Evolutionary conservation across 345 rosid genomes (phyloP), one percentile per base, ranked within the genome.

Genomic region (Geranium brycei): DNA sequence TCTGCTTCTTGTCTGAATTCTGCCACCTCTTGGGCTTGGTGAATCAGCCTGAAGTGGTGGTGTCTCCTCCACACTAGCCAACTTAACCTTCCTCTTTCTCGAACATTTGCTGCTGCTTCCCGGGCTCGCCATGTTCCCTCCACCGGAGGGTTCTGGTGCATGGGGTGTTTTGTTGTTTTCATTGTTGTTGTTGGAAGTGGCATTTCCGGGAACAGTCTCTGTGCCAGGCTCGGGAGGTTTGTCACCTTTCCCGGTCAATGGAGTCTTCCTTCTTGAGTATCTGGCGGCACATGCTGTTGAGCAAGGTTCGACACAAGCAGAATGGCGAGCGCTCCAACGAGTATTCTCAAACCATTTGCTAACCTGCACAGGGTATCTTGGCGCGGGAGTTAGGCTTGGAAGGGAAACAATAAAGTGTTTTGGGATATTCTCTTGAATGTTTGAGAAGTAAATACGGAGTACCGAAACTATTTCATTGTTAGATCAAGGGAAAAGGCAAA

Each of bases 261-360:
- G 41, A 35, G 41, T 47, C 15, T 47, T 47, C 53, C 53, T 47
- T 8, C 14, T 13, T 8, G 15, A 47, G 15, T 47, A 6, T 47
- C 53, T 3, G 15, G 53, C 53, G 13, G 53, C 13, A 11, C 53
- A 47, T 13, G 53, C 12, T 8, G 12, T 47, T 47, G 53, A 47
- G 15, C 53, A 47, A 47, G 53, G 53, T 13, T 47, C 14, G 11
- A 13, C 3, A 13, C 53, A 47, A 2, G 53, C 13, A 2, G 78
- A 65, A 72, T 84, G 85, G 78, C 77, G 72, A 66, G 64, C 75
- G 69, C 79, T 78, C 95, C 95, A 84, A 14, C 99, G 96, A 63
- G 85, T 69, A 79, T 90, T 81, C 67, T 57, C 85, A 57, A 93
- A 90, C 99, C 99, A 93, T 69, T 81, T 90, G 63, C 31, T 68